These are phyloP conservation scores for Pseudofabraea citricarpa DNA, from an alignment of 2,329 filamentous ascomycete species.

Conservation along the genomic window DNA sequence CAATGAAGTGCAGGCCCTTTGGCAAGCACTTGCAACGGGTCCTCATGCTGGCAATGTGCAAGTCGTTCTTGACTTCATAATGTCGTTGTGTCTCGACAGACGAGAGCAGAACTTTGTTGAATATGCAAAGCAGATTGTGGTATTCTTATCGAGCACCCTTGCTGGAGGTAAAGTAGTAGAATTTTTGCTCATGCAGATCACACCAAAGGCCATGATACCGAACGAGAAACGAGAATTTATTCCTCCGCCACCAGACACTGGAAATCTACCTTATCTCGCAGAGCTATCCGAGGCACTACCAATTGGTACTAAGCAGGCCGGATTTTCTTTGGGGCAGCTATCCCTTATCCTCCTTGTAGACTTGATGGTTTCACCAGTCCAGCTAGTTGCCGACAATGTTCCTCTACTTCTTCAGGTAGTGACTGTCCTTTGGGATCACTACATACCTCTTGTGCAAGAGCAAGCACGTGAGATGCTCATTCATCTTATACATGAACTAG, in stretches of 20 bases:
- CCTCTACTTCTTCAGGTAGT: conserved; percentile 87
- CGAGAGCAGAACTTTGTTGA: conserved; percentile 98
- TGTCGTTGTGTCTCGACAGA: conserved; percentile 85
- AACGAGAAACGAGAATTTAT: conserved; percentile 71
- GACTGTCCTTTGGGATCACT: conserved; percentile 94
- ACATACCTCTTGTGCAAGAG: conserved; percentile 90
- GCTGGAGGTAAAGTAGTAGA: conserved; percentile 90
- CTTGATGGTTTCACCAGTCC: conserved; percentile 87
- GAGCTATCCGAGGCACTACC: conserved; percentile 76
- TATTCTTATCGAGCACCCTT: conserved; percentile 83
- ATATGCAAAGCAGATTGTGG: conserved; percentile 96
- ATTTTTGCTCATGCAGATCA: conserved; percentile 85
- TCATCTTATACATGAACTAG: conserved; percentile 91
- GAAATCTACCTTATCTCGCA: conserved; percentile 80
- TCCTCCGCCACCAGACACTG: conserved; percentile 67
- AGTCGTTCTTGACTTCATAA: conserved; percentile 92
- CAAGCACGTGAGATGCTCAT: conserved; percentile 97
- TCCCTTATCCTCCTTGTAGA: conserved; percentile 93
- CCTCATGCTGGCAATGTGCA: conserved; percentile 92
- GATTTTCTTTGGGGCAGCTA: conserved; percentile 87
- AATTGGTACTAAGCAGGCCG: conserved; percentile 84
- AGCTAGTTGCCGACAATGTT: conserved; percentile 72
- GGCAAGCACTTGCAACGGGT: conserved; percentile 92
- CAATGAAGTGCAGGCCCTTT: conserved; percentile 94
- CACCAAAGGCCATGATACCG: conserved; percentile 94